A percentile compares a stretch with the other conserved stretches of the same genome.
Conservation (phyloP, 2,329 filamentous ascomycete genomes). For the Hypoxylon sp. region DNA sequence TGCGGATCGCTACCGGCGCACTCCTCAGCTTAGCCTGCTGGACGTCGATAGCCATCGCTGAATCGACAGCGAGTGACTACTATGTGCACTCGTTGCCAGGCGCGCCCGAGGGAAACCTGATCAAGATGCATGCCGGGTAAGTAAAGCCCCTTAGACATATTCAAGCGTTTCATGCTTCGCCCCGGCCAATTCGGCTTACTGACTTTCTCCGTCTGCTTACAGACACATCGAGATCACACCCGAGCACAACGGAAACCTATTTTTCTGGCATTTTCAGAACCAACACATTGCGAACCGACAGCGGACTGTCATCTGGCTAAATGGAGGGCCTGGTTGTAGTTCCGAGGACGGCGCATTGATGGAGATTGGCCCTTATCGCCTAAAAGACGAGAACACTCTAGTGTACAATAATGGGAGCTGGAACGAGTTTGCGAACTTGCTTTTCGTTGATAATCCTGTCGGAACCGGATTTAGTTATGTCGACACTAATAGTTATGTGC, state of each 20-base stretch:
- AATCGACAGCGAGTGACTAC: constrained; percentile 83
- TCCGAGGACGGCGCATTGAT: constrained; percentile 97
- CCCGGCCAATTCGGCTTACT: constrained; percentile 27
- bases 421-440: constrained; percentile 97
- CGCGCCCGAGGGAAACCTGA: constrained; percentile 79
- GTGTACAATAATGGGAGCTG: constrained; percentile 93
- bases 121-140: constrained; percentile 99
- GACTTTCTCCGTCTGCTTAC: constrained; percentile 36
- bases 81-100: constrained; percentile 90
- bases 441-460: constrained; percentile 97
- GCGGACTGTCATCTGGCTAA: constrained; percentile 95
- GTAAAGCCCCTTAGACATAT: constrained; percentile 53
- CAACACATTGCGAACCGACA: constrained; percentile 93
- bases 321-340: constrained; percentile 96
- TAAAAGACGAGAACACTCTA: constrained; percentile 80
- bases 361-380: constrained; percentile 93
- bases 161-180: constrained; percentile 30
- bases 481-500: constrained; percentile 87
- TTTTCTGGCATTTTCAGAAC: constrained; percentile 99
- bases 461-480: constrained; percentile 97
- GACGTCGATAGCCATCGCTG: constrained; percentile 54
- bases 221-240: constrained; percentile 93
- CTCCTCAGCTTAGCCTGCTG: constrained; percentile 63
- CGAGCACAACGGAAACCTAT: constrained; percentile 90
- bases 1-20: constrained; percentile 46